Conservation (phyloP, 495 filamentous ascomycete genomes). For the Astrocystis sublimbata region DNA sequence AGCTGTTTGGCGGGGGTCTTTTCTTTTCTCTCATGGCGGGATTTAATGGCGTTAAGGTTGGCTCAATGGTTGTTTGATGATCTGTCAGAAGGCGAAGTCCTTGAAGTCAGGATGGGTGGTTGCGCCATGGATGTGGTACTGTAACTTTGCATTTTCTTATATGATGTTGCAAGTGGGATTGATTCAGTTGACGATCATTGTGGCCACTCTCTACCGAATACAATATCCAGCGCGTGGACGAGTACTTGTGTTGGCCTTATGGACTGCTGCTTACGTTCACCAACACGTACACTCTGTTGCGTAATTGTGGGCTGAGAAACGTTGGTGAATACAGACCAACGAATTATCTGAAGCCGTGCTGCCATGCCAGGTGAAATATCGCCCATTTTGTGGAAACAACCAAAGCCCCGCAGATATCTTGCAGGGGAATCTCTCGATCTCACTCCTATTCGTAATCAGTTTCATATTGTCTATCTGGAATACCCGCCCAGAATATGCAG, state of each 20-base stretch:
- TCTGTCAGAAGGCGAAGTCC: background rate
- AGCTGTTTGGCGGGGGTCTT: background rate
- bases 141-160: constrained; percentile 1
- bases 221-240: background rate
- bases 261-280: no score
- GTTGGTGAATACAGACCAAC: no score
- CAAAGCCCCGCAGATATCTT: no score
- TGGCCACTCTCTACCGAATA: background rate
- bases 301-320: no score
- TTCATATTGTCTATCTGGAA: background rate
- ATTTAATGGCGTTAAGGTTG: constrained; percentile 13
- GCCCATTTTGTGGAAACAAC: no score
- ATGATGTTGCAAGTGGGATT: background rate
- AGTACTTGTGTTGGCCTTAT: background rate
- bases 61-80: constrained; percentile 3
- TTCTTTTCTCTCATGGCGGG: background rate
- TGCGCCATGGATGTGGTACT: background rate
- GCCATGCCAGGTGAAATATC: no score
- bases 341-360: no score
- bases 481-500: background rate
- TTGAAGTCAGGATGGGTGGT: background rate
- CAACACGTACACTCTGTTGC: no score
- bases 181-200: constrained; percentile 10
- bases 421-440: background rate
- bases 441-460: background rate